These are phyloP conservation scores for Lipomyces starkeyi DNA, from an alignment of 805 yeast species.

Conservation along the genomic window DNA sequence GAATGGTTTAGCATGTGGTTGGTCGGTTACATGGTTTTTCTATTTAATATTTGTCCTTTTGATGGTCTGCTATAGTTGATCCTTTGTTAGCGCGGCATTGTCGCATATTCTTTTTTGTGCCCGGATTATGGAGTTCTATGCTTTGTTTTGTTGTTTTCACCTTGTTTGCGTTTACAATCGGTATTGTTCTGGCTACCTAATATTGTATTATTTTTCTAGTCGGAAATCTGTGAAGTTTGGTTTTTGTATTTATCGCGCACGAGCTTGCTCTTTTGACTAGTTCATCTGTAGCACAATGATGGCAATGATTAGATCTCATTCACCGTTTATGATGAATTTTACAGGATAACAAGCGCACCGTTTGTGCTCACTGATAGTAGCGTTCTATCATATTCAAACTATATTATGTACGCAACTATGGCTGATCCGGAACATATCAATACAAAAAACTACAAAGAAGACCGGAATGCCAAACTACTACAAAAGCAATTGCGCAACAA, in stretches of 20 bases:
- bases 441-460: neutral
- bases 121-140: constrained; percentile 1
- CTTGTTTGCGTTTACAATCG: neutral
- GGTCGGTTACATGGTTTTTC: neutral
- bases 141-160: neutral
- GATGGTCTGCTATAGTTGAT: neutral
- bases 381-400: neutral
- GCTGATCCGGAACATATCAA: neutral
- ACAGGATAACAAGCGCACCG: too few relatives aligned
- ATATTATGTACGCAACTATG: neutral
- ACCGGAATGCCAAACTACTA: neutral
- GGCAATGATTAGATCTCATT: neutral
- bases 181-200: neutral
- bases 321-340: neutral
- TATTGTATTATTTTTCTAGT: neutral
- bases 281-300: neutral
- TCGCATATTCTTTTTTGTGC: neutral
- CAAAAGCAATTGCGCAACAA: neutral
- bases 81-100: neutral
- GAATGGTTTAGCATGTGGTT: constrained; percentile 4
- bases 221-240: neutral
- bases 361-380: neutral
- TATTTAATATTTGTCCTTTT: neutral
- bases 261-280: constrained; percentile 1
- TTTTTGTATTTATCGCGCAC: neutral